A percentile compares a stretch with the other conserved stretches of the same genome.
phyloP scores from a whole-genome alignment of 2,329 filamentous ascomycete genomes.

The Metarhizium brunneum region DNA sequence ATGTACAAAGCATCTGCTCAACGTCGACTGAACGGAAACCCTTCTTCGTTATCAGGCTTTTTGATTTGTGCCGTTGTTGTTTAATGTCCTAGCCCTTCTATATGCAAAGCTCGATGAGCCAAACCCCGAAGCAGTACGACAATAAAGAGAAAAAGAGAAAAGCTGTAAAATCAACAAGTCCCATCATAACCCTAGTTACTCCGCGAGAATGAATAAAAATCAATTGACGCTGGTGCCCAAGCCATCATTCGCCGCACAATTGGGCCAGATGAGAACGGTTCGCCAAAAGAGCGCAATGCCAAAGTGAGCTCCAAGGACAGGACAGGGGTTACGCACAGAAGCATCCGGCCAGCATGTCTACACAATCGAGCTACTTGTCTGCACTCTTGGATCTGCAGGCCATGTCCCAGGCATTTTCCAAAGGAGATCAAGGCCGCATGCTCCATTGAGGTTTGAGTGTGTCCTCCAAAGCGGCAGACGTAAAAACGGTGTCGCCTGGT shows the following conservation, averaged over 20 bases:
- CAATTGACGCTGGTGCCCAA: conserved; percentile 1
- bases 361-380: neutral
- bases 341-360: neutral
- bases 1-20: conserved; percentile 17
- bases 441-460: conserved; percentile 51
- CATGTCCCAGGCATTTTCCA: neutral
- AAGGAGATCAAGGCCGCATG: conserved; percentile 33
- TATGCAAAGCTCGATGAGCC: conserved; percentile 23
- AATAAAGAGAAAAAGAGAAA: conserved; percentile 15
- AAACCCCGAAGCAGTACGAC: conserved; percentile 9
- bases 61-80: conserved; percentile 10
- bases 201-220: conserved; percentile 11
- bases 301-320: neutral
- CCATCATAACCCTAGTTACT: conserved; percentile 6
- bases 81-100: conserved; percentile 21
- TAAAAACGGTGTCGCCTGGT: conserved; percentile 73
- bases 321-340: neutral
- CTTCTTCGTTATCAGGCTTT: conserved; percentile 18
- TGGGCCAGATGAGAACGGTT: neutral
- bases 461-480: conserved; percentile 55
- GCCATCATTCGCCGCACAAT: neutral
- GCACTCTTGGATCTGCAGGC: neutral
- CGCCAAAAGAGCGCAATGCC: neutral
- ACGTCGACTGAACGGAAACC: conserved; percentile 10
- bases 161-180: neutral